Percentiles rank a stretch among this genome's conserved stretches.
These are phyloP conservation scores for Trifolium fragiferum DNA, from an alignment of 306 rosid genomes.

Conservation along the genomic window DNA sequence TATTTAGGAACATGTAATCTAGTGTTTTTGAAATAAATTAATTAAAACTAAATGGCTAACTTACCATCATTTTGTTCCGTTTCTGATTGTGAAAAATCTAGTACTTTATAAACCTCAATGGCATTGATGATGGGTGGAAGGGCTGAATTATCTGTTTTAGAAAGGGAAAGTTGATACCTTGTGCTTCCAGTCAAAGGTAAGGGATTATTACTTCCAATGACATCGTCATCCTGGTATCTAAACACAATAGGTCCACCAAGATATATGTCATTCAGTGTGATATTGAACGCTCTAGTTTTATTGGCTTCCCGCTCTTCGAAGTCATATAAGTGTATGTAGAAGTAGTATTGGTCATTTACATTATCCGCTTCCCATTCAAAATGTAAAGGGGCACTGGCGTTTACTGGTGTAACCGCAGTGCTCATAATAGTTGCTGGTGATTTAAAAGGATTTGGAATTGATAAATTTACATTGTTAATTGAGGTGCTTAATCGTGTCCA, in stretches of 20 bases:
- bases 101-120: constrained; percentile 34
- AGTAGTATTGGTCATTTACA: background rate
- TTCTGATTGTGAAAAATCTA: background rate
- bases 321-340: constrained; percentile 1
- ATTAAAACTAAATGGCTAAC: background rate
- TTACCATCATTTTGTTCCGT: background rate
- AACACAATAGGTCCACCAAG: too few relatives aligned
- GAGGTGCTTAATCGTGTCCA: background rate
- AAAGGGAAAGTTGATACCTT: background rate
- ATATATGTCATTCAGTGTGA: too few relatives aligned
- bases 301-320: too few relatives aligned
- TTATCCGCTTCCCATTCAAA: background rate
- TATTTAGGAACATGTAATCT: too few relatives aligned
- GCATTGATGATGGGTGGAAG: constrained; percentile 55
- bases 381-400: background rate
- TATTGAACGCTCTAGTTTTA: too few relatives aligned
- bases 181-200: background rate
- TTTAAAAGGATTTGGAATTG: background rate
- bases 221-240: too few relatives aligned
- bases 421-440: constrained; percentile 45
- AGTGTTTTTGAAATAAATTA: too few relatives aligned
- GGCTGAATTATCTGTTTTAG: constrained; percentile 27
- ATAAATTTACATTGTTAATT: background rate
- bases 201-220: too few relatives aligned
- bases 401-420: constrained; percentile 38